Percentiles rank a stretch among this genome's conserved stretches.
phyloP scores from a whole-genome alignment of 768 basidiomycete species.

The Lentinus brumalis region DNA sequence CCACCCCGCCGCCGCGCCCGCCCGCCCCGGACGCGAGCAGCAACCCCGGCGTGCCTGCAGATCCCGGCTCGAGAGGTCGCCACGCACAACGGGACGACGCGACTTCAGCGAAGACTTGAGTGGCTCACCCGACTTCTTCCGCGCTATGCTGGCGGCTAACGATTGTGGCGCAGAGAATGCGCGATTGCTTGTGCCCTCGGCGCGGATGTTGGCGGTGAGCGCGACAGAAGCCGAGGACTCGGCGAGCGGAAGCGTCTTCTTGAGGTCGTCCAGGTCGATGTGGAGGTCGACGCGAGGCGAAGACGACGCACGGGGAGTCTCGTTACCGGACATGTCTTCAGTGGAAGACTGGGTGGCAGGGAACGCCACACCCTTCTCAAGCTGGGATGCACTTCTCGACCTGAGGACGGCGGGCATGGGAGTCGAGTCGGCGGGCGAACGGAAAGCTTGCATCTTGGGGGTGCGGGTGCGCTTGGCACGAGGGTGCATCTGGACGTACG shows the following conservation, averaged over 20 bases:
- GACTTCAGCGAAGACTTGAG: conserved; percentile 90
- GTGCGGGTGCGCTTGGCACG: conserved; percentile 28
- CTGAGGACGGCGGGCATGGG: conserved; percentile 43
- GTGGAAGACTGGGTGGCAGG: conserved; percentile 6
- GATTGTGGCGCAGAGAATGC: conserved; percentile 22
- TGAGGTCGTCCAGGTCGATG: conserved; percentile 6
- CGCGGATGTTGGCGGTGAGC: not conserved
- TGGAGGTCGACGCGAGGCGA: conserved; percentile 1
- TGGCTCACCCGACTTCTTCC: conserved; percentile 94
- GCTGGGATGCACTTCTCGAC: conserved; percentile 4
- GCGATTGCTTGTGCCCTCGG: conserved; percentile 1
- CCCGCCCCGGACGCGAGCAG: too few species aligned
- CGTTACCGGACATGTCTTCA: conserved; percentile 11
- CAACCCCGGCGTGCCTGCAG: too few species aligned
- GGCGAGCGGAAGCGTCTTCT: not conserved
- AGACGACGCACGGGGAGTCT: conserved; percentile 19
- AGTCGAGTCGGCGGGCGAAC: conserved; percentile 45
- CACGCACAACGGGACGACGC: conserved; percentile 48
- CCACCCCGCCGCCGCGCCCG: too few species aligned
- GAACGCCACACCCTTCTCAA: conserved; percentile 11
- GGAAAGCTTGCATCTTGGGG: conserved; percentile 30
- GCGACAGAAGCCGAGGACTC: not conserved
- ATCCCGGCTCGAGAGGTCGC: conserved; percentile 52
- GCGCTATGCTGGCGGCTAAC: conserved; percentile 50
- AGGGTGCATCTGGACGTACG: conserved; percentile 24